Conservation (phyloP, 495 filamentous ascomycete species). For the Podospora pseudopauciseta region DNA sequence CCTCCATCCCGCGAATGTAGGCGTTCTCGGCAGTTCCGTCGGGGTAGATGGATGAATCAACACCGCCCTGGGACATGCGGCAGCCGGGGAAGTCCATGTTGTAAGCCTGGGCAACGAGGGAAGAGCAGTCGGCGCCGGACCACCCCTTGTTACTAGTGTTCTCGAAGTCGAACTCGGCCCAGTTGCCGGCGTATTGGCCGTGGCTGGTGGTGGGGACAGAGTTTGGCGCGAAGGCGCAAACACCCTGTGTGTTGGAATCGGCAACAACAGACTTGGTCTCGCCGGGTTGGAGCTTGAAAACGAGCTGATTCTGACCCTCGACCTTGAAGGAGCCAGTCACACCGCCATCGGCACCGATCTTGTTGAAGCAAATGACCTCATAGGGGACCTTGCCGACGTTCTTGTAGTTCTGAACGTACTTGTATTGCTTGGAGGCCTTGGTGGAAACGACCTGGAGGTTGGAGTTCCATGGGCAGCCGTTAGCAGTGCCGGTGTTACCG, state of each 20-base stretch:
- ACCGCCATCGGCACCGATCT: slow-evolving; percentile 33
- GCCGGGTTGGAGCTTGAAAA: slow-evolving; percentile 33
- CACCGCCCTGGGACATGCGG: slow-evolving; percentile 29
- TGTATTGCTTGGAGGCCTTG: slow-evolving; percentile 33
- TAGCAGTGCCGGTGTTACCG: slow-evolving; percentile 32
- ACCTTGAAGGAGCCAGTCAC: slow-evolving; percentile 36
- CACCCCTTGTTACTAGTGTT: slow-evolving; percentile 36
- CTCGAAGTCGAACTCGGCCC: slow-evolving; percentile 38
- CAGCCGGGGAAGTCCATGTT: slow-evolving; percentile 34
- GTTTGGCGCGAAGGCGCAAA: slow-evolving; percentile 30
- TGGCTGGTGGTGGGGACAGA: slow-evolving; percentile 22
- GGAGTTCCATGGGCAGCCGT: slow-evolving; percentile 33
- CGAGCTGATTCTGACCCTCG: slow-evolving; percentile 21
- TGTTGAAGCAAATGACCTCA: slow-evolving; percentile 36
- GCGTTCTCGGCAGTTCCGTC: slow-evolving; percentile 35
- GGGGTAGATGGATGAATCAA: slow-evolving; percentile 34
- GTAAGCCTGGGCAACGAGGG: slow-evolving; percentile 33
- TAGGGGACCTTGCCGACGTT: slow-evolving; percentile 29
- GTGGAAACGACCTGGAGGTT: slow-evolving; percentile 39
- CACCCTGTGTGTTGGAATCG: slow-evolving; percentile 35
- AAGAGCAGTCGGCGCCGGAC: slow-evolving; percentile 40
- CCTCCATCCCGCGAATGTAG: slow-evolving; percentile 38
- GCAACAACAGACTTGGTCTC: slow-evolving; percentile 35
- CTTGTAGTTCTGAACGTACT: slow-evolving; percentile 36
- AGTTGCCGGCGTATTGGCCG: slow-evolving; percentile 34